Percentiles rank a stretch among this genome's conserved stretches.
These are phyloP conservation scores for Ormosia emarginata DNA, from an alignment of 306 rosid species.

Conservation along the genomic window DNA sequence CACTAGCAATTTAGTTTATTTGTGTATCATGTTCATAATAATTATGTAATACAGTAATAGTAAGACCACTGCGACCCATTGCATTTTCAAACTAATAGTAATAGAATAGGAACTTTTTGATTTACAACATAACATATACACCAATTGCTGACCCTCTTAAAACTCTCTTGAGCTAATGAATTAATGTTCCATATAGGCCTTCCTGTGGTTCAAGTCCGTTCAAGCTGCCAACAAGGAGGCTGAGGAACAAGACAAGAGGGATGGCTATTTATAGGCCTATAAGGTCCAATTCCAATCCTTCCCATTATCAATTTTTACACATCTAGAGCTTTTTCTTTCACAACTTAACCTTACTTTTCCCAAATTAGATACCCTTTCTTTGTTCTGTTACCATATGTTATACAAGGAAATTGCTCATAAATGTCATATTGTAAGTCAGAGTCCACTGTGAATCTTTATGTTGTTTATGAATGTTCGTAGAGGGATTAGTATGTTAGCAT, in stretches of 20 bases:
- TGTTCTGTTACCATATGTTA: not conserved
- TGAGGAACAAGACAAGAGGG: slow-evolving; percentile 91
- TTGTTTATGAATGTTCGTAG: not conserved
- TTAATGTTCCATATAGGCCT: slow-evolving; percentile 50
- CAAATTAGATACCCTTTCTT: not conserved
- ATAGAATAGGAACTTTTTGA: not conserved
- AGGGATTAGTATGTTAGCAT: not conserved
- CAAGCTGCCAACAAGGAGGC: slow-evolving; percentile 93
- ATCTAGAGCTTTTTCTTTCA: not conserved
- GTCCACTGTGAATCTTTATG: not conserved
- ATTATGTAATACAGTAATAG: not conserved
- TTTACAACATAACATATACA: not conserved
- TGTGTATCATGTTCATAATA: too few relatives aligned
- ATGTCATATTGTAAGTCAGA: not conserved
- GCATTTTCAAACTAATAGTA: too few relatives aligned
- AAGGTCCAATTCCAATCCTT: slow-evolving; percentile 9
- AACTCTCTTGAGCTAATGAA: not conserved
- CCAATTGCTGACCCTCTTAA: not conserved
- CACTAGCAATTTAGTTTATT: too few relatives aligned
- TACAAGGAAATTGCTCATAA: not conserved
- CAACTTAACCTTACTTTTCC: not conserved
- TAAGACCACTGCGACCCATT: not conserved
- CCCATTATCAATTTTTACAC: not conserved
- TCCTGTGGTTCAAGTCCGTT: slow-evolving; percentile 87
- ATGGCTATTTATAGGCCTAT: slow-evolving; percentile 66